These are phyloP conservation scores for Geranomyces michiganensis DNA, from an alignment of 192 early-diverging fungal genomes.

Conservation along the genomic window DNA sequence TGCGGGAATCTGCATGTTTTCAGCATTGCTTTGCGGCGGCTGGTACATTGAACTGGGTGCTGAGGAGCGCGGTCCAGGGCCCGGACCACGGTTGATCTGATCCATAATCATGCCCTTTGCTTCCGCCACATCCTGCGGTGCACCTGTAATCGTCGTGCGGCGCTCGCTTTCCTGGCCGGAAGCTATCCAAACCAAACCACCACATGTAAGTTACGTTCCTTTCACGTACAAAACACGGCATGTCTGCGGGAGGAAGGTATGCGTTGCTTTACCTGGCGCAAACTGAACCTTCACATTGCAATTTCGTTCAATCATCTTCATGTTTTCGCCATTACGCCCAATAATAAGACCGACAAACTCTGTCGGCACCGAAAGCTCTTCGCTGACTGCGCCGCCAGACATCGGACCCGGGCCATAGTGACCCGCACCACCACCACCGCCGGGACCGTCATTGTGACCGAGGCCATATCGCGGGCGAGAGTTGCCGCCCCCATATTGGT, in stretches of 20 bases:
- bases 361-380: conserved; percentile 22
- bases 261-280: conserved; percentile 33
- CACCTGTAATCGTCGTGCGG: conserved; percentile 69
- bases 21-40: neutral
- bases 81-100: conserved; percentile 56
- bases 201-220: neutral
- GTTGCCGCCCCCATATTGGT: neutral
- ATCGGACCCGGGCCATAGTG: conserved; percentile 36
- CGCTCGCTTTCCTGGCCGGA: conserved; percentile 26
- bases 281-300: conserved; percentile 77
- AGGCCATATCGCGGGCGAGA: conserved; percentile 21
- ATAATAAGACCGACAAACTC: conserved; percentile 69
- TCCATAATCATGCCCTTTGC: conserved; percentile 78
- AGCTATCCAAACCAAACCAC: neutral
- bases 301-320: conserved; percentile 74
- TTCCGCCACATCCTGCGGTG: conserved; percentile 64
- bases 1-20: conserved; percentile 17
- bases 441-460: conserved; percentile 21
- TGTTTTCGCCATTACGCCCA: conserved; percentile 76
- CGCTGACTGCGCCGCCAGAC: conserved; percentile 29
- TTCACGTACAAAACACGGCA: neutral
- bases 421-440: neutral
- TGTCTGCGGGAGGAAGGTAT: no score
- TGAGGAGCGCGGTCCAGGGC: conserved; percentile 33
- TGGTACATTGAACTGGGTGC: conserved; percentile 29